These are phyloP conservation scores for Quambalaria eucalypti DNA, from an alignment of 1,284 basidiomycete genomes.

Conservation along the genomic window DNA sequence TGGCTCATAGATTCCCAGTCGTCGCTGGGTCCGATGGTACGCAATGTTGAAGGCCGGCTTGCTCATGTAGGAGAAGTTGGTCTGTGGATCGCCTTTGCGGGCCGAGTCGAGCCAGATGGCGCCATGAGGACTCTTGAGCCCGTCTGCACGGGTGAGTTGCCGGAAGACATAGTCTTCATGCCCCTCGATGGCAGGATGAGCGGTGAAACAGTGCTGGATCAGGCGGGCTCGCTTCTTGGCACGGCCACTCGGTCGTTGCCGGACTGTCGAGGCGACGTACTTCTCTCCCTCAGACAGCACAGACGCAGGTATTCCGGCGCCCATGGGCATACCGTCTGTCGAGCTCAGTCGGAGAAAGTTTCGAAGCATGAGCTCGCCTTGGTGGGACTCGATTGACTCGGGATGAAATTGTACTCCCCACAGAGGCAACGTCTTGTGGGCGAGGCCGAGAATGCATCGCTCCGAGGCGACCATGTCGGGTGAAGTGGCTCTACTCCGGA, in stretches of 20 bases:
- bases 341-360: slow-evolving; percentile 29
- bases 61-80: slow-evolving; percentile 37
- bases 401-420: slow-evolving; percentile 97
- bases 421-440: slow-evolving; percentile 53
- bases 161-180: slow-evolving; percentile 4
- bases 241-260: too few species aligned
- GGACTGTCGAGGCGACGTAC: background rate
- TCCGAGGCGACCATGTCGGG: slow-evolving; percentile 12
- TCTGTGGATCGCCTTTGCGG: slow-evolving; percentile 11
- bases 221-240: background rate
- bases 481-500: background rate
- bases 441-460: slow-evolving; percentile 30
- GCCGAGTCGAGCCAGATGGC: slow-evolving; percentile 20
- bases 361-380: slow-evolving; percentile 23
- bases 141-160: background rate
- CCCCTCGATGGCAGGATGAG: background rate
- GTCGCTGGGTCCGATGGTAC: too few species aligned
- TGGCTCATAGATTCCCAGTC: background rate
- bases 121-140: background rate
- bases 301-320: background rate
- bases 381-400: slow-evolving; percentile 48
- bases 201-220: background rate
- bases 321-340: background rate
- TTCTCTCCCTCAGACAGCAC: background rate
- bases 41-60: slow-evolving; percentile 29